A percentile compares a stretch with the other conserved stretches of the same genome.
phyloP scores from a whole-genome alignment of 495 filamentous ascomycete genomes.

The Xylaria telfairii region DNA sequence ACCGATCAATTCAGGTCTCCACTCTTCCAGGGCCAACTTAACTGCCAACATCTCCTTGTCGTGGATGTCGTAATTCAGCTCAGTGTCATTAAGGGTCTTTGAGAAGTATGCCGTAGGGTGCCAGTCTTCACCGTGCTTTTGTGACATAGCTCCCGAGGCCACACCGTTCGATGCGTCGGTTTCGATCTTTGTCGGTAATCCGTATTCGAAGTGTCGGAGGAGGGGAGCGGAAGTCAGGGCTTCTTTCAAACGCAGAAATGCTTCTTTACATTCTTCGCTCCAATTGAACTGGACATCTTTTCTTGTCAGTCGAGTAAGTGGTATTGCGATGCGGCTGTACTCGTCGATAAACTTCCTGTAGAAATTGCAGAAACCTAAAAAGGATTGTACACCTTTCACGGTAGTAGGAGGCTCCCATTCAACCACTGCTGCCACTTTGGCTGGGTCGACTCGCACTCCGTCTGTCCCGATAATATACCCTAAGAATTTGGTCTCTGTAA shows the following conservation, averaged over 20 bases:
- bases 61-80: not conserved
- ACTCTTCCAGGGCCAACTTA: not conserved
- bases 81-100: not conserved
- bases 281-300: not conserved
- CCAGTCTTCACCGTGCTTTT: not conserved
- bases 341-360: not conserved
- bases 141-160: not conserved
- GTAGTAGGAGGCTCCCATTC: not conserved
- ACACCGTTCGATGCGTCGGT: not conserved
- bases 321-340: not conserved
- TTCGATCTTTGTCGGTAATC: not conserved
- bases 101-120: not conserved
- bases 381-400: not conserved
- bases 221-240: not conserved
- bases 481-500: not conserved
- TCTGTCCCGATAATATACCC: slow-evolving; percentile 1
- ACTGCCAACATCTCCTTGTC: slow-evolving; percentile 10
- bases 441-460: not conserved
- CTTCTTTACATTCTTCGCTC: not conserved
- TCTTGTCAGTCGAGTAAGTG: not conserved
- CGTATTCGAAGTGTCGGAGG: not conserved
- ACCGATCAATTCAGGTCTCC: not conserved
- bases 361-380: slow-evolving; percentile 13
- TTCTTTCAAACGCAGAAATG: not conserved
- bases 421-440: not conserved